Evolutionary conservation across 441 rosid genomes (phyloP).

Genomic region (Euphorbia schlechtendalii): DNA sequence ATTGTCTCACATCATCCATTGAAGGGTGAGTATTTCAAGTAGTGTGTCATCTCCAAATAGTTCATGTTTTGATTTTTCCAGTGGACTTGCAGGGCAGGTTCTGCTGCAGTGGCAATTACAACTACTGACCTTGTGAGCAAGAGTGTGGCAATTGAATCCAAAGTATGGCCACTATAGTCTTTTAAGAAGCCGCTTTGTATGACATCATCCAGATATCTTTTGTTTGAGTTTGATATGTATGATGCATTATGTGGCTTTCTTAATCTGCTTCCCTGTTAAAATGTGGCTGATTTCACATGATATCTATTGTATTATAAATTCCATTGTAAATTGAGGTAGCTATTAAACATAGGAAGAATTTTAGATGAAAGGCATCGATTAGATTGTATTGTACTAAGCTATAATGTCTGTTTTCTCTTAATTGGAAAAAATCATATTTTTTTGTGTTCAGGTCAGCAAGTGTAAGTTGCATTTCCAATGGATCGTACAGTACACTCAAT

Average conservation of each 20-base stretch:
- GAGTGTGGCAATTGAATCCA: conserved; percentile 86
- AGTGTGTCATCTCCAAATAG: conserved; percentile 11
- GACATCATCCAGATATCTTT: background rate
- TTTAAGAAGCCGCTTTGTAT: background rate
- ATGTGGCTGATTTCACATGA: background rate
- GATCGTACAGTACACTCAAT: background rate
- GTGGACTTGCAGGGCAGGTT: conserved; percentile 69
- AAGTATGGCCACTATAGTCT: conserved; percentile 30
- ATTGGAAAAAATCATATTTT: background rate
- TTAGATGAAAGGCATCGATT: background rate
- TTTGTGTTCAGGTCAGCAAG: background rate
- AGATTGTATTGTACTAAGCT: background rate
- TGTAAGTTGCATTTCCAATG: background rate
- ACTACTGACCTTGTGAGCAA: conserved; percentile 96
- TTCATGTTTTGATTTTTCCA: conserved; percentile 12
- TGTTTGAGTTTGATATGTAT: conserved; percentile 12
- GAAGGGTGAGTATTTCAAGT: conserved; percentile 45
- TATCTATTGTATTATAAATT: too few relatives aligned
- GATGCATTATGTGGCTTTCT: background rate
- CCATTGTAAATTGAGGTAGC: too few relatives aligned
- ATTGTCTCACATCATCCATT: conserved; percentile 50
- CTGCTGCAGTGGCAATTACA: conserved; percentile 94
- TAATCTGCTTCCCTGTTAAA: background rate
- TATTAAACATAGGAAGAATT: background rate
- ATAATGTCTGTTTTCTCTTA: background rate